A percentile compares a stretch with the other conserved stretches of the same genome.
These are phyloP conservation scores for Fraxinus cuspidata DNA, from an alignment of 257 asterid genomes.

Conservation along the genomic window DNA sequence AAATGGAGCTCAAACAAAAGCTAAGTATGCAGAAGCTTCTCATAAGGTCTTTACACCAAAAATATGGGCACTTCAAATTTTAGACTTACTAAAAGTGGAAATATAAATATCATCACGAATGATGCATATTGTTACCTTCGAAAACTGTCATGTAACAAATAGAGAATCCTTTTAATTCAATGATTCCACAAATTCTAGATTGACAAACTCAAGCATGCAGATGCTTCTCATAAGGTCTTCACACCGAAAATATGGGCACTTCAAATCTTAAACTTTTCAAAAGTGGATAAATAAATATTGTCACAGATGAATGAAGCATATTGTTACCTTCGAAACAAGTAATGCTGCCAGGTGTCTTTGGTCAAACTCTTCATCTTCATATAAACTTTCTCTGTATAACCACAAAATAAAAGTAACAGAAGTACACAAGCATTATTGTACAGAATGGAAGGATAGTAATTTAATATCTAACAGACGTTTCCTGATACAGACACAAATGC, in stretches of 20 bases:
- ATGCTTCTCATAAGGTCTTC: background rate
- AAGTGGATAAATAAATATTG: background rate
- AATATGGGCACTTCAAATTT: too few relatives aligned
- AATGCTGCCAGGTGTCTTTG: slow-evolving; percentile 82
- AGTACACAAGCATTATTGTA: slow-evolving; percentile 6
- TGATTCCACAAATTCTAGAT: background rate
- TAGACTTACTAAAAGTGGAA: too few relatives aligned
- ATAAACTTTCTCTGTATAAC: slow-evolving; percentile 62
- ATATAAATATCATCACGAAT: too few relatives aligned
- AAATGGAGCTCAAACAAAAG: too few relatives aligned
- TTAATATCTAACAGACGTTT: background rate
- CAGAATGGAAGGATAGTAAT: background rate
- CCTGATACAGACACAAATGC: background rate
- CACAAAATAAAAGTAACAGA: slow-evolving; percentile 9
- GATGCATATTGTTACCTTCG: too few relatives aligned
- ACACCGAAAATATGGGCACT: background rate
- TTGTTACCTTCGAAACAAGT: slow-evolving; percentile 78
- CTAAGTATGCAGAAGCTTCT: too few relatives aligned
- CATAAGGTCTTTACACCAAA: too few relatives aligned
- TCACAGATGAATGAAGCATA: background rate
- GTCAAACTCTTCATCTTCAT: slow-evolving; percentile 74
- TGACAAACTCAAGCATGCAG: background rate
- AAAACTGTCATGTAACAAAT: background rate
- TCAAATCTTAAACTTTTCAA: background rate
- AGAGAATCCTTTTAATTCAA: background rate